A percentile compares a stretch with the other conserved stretches of the same genome.
These are phyloP conservation scores for Euphorbia peplus DNA, from an alignment of 345 rosid species.

Conservation along the genomic window DNA sequence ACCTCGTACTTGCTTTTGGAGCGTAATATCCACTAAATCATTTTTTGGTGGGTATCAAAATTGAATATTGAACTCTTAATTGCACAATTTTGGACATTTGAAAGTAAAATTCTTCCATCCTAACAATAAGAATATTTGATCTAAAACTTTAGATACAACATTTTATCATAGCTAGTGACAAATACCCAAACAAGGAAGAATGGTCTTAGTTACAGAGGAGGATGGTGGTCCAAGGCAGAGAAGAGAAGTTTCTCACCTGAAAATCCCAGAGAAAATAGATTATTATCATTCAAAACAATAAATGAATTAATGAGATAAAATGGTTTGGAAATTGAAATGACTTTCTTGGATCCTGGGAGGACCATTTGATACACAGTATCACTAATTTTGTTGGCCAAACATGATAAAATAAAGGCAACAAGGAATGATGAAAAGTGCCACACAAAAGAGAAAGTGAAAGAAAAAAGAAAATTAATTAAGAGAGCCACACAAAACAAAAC, in stretches of 20 bases:
- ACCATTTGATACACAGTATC: conserved; percentile 25
- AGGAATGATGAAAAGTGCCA: conserved; percentile 54
- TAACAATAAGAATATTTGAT: too few species aligned
- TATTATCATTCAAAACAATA: background rate
- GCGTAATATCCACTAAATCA: too few species aligned
- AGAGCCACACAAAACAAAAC: conserved; percentile 30
- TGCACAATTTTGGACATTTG: too few species aligned
- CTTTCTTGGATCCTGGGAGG: conserved; percentile 80
- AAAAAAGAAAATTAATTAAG: too few species aligned
- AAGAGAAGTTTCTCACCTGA: conserved; percentile 4
- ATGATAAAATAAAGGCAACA: conserved; percentile 37
- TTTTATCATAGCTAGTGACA: too few species aligned
- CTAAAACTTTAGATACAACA: too few species aligned
- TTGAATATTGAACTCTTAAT: too few species aligned
- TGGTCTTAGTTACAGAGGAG: background rate
- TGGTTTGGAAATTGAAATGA: conserved; percentile 39
- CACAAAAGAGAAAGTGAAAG: conserved; percentile 34
- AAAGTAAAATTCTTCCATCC: too few species aligned
- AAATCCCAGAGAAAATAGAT: background rate
- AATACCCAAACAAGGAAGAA: background rate
- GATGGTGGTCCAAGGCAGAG: conserved; percentile 12
- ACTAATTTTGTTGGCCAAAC: conserved; percentile 29
- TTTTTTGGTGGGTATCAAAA: too few species aligned
- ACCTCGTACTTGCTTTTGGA: too few species aligned
- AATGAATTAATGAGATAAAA: conserved; percentile 10